A percentile compares a stretch with the other conserved stretches of the same genome.
These are phyloP conservation scores for Salicornia ramosissima DNA, from an alignment of 148 eudicot species.

Conservation along the genomic window DNA sequence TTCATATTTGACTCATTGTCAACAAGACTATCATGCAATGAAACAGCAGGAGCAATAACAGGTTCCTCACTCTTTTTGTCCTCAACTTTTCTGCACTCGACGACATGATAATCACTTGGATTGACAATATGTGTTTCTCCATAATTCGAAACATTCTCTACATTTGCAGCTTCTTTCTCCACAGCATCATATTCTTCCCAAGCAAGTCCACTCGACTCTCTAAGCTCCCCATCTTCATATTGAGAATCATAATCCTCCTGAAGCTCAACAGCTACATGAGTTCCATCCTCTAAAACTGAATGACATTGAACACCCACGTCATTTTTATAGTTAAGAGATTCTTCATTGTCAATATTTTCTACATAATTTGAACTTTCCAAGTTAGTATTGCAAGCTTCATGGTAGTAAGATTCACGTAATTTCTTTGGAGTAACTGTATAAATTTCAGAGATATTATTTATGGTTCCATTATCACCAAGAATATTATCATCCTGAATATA, in stretches of 20 bases:
- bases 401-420: not conserved
- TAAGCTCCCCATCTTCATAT: constrained; percentile 50
- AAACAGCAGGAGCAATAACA: constrained; percentile 6
- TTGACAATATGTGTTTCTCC: constrained; percentile 10
- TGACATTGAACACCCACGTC: constrained; percentile 15
- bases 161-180: constrained; percentile 27
- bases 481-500: not conserved
- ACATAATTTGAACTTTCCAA: constrained; percentile 6
- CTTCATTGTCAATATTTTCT: constrained; percentile 1
- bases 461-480: not conserved
- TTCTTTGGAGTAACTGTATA: constrained; percentile 1
- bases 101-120: constrained; percentile 16
- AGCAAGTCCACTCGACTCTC: constrained; percentile 32
- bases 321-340: constrained; percentile 12
- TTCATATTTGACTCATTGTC: not conserved
- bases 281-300: constrained; percentile 11
- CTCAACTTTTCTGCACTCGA: constrained; percentile 14
- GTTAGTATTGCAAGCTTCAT: constrained; percentile 10
- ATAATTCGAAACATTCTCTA: constrained; percentile 22
- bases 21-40: constrained; percentile 10
- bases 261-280: constrained; percentile 17
- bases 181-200: constrained; percentile 32
- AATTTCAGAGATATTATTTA: constrained; percentile 6
- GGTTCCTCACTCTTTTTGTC: constrained; percentile 9
- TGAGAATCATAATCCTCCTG: constrained; percentile 39